Base-by-base conservation (phyloP, 2,329 filamentous ascomycete genomes). In the Thelonectria rubi region DNA sequence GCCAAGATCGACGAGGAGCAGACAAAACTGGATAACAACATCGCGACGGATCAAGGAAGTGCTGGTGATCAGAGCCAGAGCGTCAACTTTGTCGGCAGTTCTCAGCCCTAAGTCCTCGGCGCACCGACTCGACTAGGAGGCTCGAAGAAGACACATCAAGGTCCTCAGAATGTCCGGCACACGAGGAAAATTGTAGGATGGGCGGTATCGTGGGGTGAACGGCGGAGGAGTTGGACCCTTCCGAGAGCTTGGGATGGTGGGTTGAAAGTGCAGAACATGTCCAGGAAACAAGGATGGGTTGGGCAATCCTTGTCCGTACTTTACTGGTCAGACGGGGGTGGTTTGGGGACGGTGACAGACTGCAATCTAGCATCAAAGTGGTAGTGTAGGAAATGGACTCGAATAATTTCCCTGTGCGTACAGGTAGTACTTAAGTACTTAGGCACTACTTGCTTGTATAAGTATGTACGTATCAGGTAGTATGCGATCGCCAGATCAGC, bases 1-100 rank as follows among this genome's bases (percentile, higher is more conserved):
- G 77, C 62, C 40, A 77, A 83, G 71, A 75, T 86, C 30, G 77
- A 77, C 14, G 71, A 74, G 10, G 80, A 86, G 75, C 72, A 77
- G 66, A 82, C 69, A 54, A 87, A 87, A 77, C 76, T 87, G 55
- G 75, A 81, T 64, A 85, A 77, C 61, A 86, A 87, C 72, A 78
- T 87, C 53, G 73, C 76, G 10, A 65, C 64, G 4, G 79, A 81
- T 71, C 60, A 72, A 53, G 69, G 68, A 24, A 65, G 69, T 3
- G 75, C 76, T 12, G 78, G 78, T 37, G 58, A 77, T 63, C 59
- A 71, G 32, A 79, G 77, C 65, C 68, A 75, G 65, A 71, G 72
- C 49, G 73, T 81, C 18, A 63, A 75, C 54, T 80, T 81, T 64
- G 51, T 37, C 11, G 55, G 53, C 24, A 55, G 30, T 30, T 59